Evolutionary conservation across 169 alveolate genomes (phyloP), one percentile per base, ranked within the genome.

Genomic region (Cryptosporidium xiaoi): DNA sequence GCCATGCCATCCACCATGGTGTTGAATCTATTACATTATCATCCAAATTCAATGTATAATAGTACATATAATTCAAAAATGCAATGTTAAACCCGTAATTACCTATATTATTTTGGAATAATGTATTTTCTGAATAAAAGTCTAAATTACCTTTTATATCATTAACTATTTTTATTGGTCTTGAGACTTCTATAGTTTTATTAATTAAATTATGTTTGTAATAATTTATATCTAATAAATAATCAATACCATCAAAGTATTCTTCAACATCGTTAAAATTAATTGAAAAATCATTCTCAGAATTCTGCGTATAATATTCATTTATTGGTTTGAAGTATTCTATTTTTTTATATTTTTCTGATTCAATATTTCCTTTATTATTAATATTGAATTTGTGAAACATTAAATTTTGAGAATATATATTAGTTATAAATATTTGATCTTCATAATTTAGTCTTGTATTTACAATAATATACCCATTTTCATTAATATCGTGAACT

Each of bases 1-100:
- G 87, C 87, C 87, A 77, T 12, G 33, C 51, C 87, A 77, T 77
- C 87, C 87, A 77, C 87, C 87, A 77, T 18, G 87, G 87, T 16
- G 87, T 68, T 40, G 71, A 56, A 2, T 18, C 46, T 18, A 77
- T 77, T 7, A 62, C 15, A 27, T 48, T 20, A 50, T 77, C 77
- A 34, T 77, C 87, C 60, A 77, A 27, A 62, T 77, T 62, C 15
- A 62, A 24, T 27, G 87, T 34, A 40, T 44, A 18, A 33, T 77
- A 71, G 29, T 77, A 62, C 36, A 60, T 48, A 44, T 77, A 77
- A 29, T 77, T 56, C 18, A 77, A 40, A 50, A 77, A 77, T 12
- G 87, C 69, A 18, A 62, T 77, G 64, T 60, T 77, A 27, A 60
- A 60, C 6, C 87, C 87, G 56, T 58, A 77, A 40, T 77, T 77